phyloP scores from a whole-genome alignment of 441 rosid genomes.

The Corymbia calophylla region DNA sequence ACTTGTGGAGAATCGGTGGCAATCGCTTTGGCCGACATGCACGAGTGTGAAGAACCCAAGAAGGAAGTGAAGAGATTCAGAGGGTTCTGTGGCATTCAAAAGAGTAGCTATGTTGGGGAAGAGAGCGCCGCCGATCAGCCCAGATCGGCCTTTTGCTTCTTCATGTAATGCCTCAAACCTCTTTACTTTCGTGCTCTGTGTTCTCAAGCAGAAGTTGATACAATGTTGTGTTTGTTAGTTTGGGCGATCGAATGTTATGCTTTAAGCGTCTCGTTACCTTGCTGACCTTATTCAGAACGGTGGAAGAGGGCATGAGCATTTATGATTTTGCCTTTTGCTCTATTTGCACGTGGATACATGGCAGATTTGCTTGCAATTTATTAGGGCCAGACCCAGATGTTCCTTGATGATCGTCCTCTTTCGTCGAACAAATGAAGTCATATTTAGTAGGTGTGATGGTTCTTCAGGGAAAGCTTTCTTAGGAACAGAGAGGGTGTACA shows the following conservation, averaged over 20 bases:
- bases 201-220: neutral
- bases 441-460: neutral
- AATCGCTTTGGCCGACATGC: constrained; percentile 66
- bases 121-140: constrained; percentile 30
- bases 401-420: neutral
- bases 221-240: neutral
- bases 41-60: constrained; percentile 36
- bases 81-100: constrained; percentile 19
- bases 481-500: constrained; percentile 1
- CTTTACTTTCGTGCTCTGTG: neutral
- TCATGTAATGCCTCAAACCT: constrained; percentile 38
- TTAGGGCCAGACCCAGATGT: neutral
- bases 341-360: neutral
- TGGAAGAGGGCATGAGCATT: neutral
- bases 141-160: constrained; percentile 69
- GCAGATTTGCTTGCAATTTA: neutral
- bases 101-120: neutral
- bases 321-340: neutral
- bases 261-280: neutral
- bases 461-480: constrained; percentile 38
- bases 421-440: neutral
- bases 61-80: constrained; percentile 56
- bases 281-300: neutral
- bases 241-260: neutral
- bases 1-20: constrained; percentile 43